phyloP scores from a whole-genome alignment of 306 rosid genomes.

The Cicer judaicum region DNA sequence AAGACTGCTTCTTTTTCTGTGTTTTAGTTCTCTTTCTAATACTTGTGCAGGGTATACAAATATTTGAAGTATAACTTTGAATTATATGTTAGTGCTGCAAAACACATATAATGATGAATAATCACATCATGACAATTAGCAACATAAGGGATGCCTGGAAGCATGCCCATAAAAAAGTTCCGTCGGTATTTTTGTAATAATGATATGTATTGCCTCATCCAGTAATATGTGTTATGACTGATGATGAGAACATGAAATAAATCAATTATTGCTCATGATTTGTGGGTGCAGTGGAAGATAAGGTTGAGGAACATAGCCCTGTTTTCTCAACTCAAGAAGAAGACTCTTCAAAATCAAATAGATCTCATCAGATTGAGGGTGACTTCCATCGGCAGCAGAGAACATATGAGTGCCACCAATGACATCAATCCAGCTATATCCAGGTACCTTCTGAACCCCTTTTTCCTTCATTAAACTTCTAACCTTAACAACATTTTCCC shows the following conservation, averaged over 20 bases:
- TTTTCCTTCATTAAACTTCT: conserved; percentile 74
- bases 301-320: conserved; percentile 77
- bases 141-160: conserved; percentile 4
- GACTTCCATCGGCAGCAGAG: conserved; percentile 76
- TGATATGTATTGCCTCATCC: conserved; percentile 20
- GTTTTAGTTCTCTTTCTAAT: too few species aligned
- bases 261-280: conserved; percentile 39
- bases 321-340: conserved; percentile 70
- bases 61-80: background rate
- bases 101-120: background rate
- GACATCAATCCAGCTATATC: conserved; percentile 84
- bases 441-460: conserved; percentile 76
- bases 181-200: background rate
- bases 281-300: conserved; percentile 77
- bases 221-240: conserved; percentile 26
- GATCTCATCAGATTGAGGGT: conserved; percentile 62
- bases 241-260: conserved; percentile 37
- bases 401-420: conserved; percentile 72
- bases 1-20: conserved; percentile 45
- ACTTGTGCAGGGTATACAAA: too few species aligned
- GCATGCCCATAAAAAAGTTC: conserved; percentile 22
- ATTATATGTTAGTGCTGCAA: conserved; percentile 15
- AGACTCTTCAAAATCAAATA: conserved; percentile 60
- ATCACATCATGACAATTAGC: conserved; percentile 12
- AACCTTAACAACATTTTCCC: conserved; percentile 68